Evolutionary conservation across 495 filamentous ascomycete genomes (phyloP).

Genomic region (Hypoxylon intermedium): DNA sequence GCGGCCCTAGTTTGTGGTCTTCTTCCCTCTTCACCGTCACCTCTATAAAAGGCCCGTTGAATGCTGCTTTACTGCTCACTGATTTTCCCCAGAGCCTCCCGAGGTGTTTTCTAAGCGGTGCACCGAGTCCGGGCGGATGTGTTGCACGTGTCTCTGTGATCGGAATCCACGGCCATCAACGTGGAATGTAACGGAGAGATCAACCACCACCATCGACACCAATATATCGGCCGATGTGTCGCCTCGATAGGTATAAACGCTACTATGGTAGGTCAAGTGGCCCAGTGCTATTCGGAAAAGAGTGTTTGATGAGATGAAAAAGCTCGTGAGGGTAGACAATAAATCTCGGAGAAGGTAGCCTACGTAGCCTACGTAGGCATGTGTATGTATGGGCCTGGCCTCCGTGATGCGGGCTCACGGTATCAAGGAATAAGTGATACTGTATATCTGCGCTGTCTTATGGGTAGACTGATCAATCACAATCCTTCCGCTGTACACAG

Average conservation of each 20-base stretch:
- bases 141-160: constrained; percentile 19
- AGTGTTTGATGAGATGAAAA: constrained; percentile 3
- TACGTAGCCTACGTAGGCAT: neutral
- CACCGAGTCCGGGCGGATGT: constrained; percentile 28
- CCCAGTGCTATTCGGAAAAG: constrained; percentile 5
- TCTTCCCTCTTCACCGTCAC: constrained; percentile 1
- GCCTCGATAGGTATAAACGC: neutral
- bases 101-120: neutral
- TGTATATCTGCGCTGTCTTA: constrained; percentile 17
- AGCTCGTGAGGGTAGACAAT: neutral
- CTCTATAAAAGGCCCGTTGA: constrained; percentile 24
- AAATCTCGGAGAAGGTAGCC: constrained; percentile 9
- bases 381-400: constrained; percentile 1
- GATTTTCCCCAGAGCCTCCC: constrained; percentile 1
- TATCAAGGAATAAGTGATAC: constrained; percentile 37
- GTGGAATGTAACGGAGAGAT: constrained; percentile 12
- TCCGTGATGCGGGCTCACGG: constrained; percentile 31
- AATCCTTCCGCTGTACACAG: constrained; percentile 31
- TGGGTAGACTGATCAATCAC: constrained; percentile 21
- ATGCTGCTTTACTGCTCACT: constrained; percentile 4
- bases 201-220: constrained; percentile 13
- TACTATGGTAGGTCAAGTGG: constrained; percentile 11
- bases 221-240: neutral
- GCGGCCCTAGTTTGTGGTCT: constrained; percentile 21
- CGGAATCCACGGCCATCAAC: constrained; percentile 6